Percentiles rank a stretch among this genome's conserved stretches.
phyloP scores from a whole-genome alignment of 2,329 filamentous ascomycete genomes.

The Fusarium sp. region DNA sequence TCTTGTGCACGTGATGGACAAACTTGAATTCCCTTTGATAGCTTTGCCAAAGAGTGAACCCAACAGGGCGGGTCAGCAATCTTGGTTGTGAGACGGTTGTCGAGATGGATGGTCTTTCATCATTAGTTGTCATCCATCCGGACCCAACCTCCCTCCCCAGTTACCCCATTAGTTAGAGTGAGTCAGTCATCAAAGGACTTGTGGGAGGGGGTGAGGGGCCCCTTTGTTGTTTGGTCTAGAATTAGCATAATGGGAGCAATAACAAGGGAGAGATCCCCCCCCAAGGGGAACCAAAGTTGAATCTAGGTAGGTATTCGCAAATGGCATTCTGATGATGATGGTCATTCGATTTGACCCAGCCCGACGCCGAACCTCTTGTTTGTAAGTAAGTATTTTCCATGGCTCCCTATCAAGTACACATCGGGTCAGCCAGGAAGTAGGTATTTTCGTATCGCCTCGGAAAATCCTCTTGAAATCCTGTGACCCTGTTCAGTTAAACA shows the following conservation, averaged over 20 bases:
- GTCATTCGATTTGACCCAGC: slow-evolving; percentile 36
- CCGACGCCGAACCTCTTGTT: slow-evolving; percentile 40
- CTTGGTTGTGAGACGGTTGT: slow-evolving; percentile 19
- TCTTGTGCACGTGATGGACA: slow-evolving; percentile 41
- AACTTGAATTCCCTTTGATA: slow-evolving; percentile 2
- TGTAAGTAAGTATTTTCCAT: slow-evolving; percentile 35
- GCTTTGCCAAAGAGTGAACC: neutral
- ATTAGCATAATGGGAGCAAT: slow-evolving; percentile 27
- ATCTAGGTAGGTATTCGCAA: slow-evolving; percentile 19
- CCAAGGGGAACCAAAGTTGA: slow-evolving; percentile 1
- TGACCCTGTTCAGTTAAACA: slow-evolving; percentile 32
- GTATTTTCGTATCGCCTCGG: slow-evolving; percentile 32
- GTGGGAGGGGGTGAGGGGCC: slow-evolving; percentile 14
- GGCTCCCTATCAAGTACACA: slow-evolving; percentile 41
- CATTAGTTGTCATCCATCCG: neutral
- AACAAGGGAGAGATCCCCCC: slow-evolving; percentile 29
- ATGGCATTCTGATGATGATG: slow-evolving; percentile 33
- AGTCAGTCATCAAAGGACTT: slow-evolving; percentile 32
- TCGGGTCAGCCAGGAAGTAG: slow-evolving; percentile 24
- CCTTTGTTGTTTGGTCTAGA: slow-evolving; percentile 32
- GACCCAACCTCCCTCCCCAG: neutral
- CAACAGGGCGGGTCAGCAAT: slow-evolving; percentile 17
- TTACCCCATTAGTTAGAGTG: neutral
- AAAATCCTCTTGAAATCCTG: slow-evolving; percentile 28
- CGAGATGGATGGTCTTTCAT: slow-evolving; percentile 24